Evolutionary conservation across 768 basidiomycete genomes (phyloP).

Genomic region (Pleurotus tuber-regium): DNA sequence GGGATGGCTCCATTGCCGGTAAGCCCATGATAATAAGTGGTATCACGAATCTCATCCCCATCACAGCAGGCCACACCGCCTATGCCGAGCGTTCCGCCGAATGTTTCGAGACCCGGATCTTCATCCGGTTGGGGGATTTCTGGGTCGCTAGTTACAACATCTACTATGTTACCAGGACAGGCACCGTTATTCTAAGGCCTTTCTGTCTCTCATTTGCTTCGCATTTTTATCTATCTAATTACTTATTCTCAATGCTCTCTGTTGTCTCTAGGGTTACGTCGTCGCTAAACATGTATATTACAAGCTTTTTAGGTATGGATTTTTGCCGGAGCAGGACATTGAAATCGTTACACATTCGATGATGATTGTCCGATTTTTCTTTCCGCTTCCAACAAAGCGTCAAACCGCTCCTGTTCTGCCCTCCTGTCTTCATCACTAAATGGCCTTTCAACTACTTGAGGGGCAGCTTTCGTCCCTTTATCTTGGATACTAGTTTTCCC

Average conservation of each 20-base stretch:
- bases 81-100: constrained; percentile 1
- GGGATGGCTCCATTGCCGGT: constrained; percentile 35
- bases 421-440: constrained; percentile 28
- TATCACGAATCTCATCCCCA: constrained; percentile 20
- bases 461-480: background rate
- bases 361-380: constrained; percentile 33
- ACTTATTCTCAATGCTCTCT: too few species aligned
- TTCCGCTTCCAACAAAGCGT: constrained; percentile 58
- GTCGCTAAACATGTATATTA: background rate
- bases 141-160: background rate
- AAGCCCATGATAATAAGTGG: constrained; percentile 27
- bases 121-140: constrained; percentile 5
- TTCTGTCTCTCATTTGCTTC: too few species aligned
- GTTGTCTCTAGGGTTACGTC: too few species aligned
- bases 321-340: constrained; percentile 9
- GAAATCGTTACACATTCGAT: constrained; percentile 7
- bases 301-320: background rate
- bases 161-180: background rate
- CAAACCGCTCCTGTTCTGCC: constrained; percentile 53
- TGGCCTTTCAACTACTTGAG: background rate
- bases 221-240: too few species aligned
- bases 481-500: constrained; percentile 32
- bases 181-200: background rate
- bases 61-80: constrained; percentile 5
- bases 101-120: constrained; percentile 6